phyloP scores from a whole-genome alignment of 1,284 basidiomycete species.

The Pulveroboletus sp. region DNA sequence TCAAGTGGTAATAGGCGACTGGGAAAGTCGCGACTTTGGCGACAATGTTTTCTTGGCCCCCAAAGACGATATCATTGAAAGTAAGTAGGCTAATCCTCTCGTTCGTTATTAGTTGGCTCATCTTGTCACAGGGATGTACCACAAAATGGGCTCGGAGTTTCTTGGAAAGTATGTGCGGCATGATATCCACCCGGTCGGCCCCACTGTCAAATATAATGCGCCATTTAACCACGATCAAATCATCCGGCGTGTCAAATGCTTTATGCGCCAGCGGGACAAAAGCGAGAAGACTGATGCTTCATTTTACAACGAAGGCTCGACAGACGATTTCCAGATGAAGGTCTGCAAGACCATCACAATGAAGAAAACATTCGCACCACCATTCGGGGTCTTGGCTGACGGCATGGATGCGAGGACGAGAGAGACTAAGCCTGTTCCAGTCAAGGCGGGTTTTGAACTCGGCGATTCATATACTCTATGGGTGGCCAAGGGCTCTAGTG shows the following conservation, averaged over 20 bases:
- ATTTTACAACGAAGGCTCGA: not conserved
- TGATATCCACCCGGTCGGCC: not conserved
- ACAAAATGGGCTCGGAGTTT: slow-evolving; percentile 22
- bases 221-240: slow-evolving; percentile 9
- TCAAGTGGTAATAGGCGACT: slow-evolving; percentile 27
- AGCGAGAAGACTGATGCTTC: not conserved
- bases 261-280: slow-evolving; percentile 17
- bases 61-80: slow-evolving; percentile 27
- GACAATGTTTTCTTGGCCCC: slow-evolving; percentile 24
- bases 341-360: slow-evolving; percentile 17
- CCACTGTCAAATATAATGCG: not conserved
- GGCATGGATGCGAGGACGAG: not conserved
- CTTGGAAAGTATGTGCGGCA: slow-evolving; percentile 25
- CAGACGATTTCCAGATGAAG: slow-evolving; percentile 2
- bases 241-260: slow-evolving; percentile 12
- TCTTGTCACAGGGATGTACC: slow-evolving; percentile 19
- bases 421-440: not conserved
- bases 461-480: slow-evolving; percentile 6
- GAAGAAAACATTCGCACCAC: slow-evolving; percentile 18
- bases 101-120: not conserved
- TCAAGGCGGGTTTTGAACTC: slow-evolving; percentile 8
- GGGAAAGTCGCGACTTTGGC: slow-evolving; percentile 26
- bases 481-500: not conserved
- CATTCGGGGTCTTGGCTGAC: slow-evolving; percentile 1
- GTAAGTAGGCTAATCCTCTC: slow-evolving; percentile 6